Base-by-base conservation (phyloP, 768 basidiomycete species). In the Lyophyllum atratum region DNA sequence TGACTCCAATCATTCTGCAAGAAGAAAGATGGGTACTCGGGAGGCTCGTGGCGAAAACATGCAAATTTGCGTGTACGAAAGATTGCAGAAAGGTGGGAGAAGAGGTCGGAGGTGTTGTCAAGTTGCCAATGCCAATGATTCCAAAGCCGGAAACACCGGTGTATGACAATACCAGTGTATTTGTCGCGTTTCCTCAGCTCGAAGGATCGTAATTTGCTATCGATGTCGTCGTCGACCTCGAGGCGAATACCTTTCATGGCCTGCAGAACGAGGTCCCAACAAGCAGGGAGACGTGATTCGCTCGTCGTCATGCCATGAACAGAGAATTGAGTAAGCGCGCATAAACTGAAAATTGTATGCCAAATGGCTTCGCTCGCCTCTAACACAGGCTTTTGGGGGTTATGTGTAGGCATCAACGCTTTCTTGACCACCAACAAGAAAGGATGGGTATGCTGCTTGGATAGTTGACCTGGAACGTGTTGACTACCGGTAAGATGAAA, bases 261-360 rank as follows among this genome's bases (percentile, higher is more conserved):
- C 31, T 72, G 59, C 1, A 75, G 64, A 19, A 90, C 83, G 1
- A 90, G 68, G 0, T 81, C 76, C 95, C 95, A 98, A 11, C 78
- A 80, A 1, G 85, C 73, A 3, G 77, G 72, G 15, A 89, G 76
- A 25, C 70, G 71, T 14, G 72, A 62, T 12, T 60, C 64, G 8
- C 64, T 58, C 10, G 70, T 70, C 10, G 69, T 66, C 73, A 76
- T 74, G n/a, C 77, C 77, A 56, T 73, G 69, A 6, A 75, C 65
- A 1, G 87, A 88, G 73, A 96, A 91, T 64, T 95, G 94, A 0
- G 91, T 90, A 12, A 95, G 70, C 1, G 87, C 81, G 56, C 85
- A 89, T 1, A 95, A 69, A 24, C 77, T 80, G 64, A 92, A 89
- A 6, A 90, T 77, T 7, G 79, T 74, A 34, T 77, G 79, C 90